Evolutionary conservation across 306 rosid genomes (phyloP), one percentile per base, ranked within the genome.

Genomic region (Cucumis hystrix): DNA sequence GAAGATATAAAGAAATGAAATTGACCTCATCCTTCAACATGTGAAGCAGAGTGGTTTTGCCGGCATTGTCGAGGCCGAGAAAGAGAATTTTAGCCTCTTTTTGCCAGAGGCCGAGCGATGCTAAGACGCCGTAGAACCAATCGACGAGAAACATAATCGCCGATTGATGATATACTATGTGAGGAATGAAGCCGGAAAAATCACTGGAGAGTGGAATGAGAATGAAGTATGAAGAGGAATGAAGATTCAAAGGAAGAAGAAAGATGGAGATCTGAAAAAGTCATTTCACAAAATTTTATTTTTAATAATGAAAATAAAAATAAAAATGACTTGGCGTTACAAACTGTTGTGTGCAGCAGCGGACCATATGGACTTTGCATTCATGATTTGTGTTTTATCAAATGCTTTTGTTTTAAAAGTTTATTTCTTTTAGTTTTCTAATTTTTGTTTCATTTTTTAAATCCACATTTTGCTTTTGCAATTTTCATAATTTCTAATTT

Each of bases 11-110:
- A 67, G 37, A 69, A 15, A n/a, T 56, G 59, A 10, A 62, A 67
- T 17, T 15, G n/a, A 90, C 98, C 98, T 94, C 98, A 57, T 94
- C 98, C 81, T 94, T 94, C 83, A 94, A 88, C 98, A 94, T 94
- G 81, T 94, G 98, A 57, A 94, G 97, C 80, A 94, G 88, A 52
- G 98, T 94, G 82, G 98, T 94, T 82, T 94, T 94, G 25, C 98
- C 97, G 30, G 98, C 97, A 82, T 94, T 94, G 58, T 94, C 96
- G 61, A 94, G 98, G 14, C 98, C 98, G 52, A 94, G 77, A 83
- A 94, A 94, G 39, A 94, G 86, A 85, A 94, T 94, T 89, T 94
- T 94, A 60, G 98, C 98, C 89, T 94, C 98, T 77, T 94, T 94
- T 68, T 94, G 98, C 97, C 98, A 94, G 9, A 94, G 79, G 0